Percentiles rank a stretch among this genome's conserved stretches.
phyloP scores from a whole-genome alignment of 2,329 filamentous ascomycete species.

The Scytalidium lignicola region DNA sequence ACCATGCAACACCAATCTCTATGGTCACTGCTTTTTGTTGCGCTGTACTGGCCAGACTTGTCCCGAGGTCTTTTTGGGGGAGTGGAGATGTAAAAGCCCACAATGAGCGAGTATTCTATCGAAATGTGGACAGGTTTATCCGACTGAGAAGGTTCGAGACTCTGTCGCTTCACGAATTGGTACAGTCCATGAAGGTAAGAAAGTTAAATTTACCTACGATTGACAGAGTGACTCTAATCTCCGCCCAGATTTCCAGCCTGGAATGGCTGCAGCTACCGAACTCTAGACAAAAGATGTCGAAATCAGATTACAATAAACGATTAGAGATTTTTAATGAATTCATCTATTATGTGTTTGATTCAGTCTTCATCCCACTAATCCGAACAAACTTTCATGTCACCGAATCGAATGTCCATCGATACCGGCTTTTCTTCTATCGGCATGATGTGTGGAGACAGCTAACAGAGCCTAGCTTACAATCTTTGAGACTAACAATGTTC shows the following conservation, averaged over 20 bases:
- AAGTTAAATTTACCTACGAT: conserved; percentile 3
- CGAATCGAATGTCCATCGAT: conserved; percentile 75
- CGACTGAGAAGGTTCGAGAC: conserved; percentile 74
- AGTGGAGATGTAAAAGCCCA: conserved; percentile 41
- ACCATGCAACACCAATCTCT: conserved; percentile 60
- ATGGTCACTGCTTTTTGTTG: conserved; percentile 84
- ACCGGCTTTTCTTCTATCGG: conserved; percentile 85
- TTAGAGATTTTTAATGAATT: conserved; percentile 77
- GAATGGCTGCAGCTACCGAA: conserved; percentile 65
- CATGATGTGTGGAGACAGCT: conserved; percentile 86
- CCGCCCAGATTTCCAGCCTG: conserved; percentile 56
- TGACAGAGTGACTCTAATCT: conserved; percentile 1
- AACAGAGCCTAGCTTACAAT: conserved; percentile 64
- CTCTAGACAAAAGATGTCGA: conserved; percentile 53
- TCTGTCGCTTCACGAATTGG: conserved; percentile 71
- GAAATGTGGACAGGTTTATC: conserved; percentile 72
- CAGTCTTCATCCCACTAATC: conserved; percentile 79
- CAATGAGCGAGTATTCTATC: conserved; percentile 60
- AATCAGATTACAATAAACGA: conserved; percentile 70
- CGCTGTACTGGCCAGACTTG: conserved; percentile 64
- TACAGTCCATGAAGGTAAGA: conserved; percentile 68
- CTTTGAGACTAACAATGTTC: conserved; percentile 68
- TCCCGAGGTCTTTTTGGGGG: conserved; percentile 76
- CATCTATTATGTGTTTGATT: conserved; percentile 90
- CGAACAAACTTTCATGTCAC: conserved; percentile 91